A percentile compares a stretch with the other conserved stretches of the same genome.
Conservation (phyloP, 495 filamentous ascomycete species). For the Aspergillus wentii region DNA sequence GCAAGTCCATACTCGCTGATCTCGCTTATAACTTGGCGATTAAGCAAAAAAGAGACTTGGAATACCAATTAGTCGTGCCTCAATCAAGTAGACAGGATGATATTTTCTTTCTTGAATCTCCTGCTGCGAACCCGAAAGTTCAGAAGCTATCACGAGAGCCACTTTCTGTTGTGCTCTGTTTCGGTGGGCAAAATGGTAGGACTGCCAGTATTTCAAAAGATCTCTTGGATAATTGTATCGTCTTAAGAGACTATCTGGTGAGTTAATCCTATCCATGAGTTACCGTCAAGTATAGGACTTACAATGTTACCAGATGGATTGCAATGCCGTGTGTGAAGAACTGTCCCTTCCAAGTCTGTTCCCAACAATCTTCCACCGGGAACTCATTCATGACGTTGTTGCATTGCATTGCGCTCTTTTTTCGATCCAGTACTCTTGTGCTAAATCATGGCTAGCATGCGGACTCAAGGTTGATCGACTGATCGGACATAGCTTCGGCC, state of each 20-base stretch:
- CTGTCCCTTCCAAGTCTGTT: conserved; percentile 30
- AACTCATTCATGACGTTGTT: conserved; percentile 29
- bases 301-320: conserved; percentile 27
- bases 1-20: background rate
- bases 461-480: conserved; percentile 32
- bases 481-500: conserved; percentile 51
- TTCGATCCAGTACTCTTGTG: conserved; percentile 44
- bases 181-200: conserved; percentile 27
- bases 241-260: conserved; percentile 30
- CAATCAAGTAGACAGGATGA: too few species aligned
- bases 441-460: conserved; percentile 45
- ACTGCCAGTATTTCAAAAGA: conserved; percentile 12
- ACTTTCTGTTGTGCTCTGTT: conserved; percentile 21
- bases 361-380: conserved; percentile 40
- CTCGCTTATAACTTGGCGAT: conserved; percentile 14
- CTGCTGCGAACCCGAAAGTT: conserved; percentile 1
- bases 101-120: too few species aligned
- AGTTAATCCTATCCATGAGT: background rate
- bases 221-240: conserved; percentile 19
- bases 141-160: background rate
- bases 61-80: conserved; percentile 3
- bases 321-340: conserved; percentile 18
- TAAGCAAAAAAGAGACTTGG: conserved; percentile 12
- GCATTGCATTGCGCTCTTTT: conserved; percentile 39
- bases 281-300: too few species aligned